Evolutionary conservation across 306 rosid species (phyloP).

Genomic region (Pachyrhizus erosus): DNA sequence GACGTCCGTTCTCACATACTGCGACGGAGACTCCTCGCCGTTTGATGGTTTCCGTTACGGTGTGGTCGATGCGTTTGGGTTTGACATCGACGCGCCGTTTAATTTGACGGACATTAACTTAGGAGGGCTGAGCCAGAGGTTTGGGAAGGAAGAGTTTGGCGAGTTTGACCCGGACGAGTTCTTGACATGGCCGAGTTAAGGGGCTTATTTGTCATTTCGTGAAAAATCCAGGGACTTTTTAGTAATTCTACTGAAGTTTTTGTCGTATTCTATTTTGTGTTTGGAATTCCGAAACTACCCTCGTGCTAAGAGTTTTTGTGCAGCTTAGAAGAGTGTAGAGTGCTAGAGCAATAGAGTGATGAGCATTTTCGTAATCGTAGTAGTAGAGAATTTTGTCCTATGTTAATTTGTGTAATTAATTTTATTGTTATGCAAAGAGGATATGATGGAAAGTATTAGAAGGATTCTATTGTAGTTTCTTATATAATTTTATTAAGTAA

Average conservation of each 20-base stretch:
- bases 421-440: neutral
- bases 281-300: constrained; percentile 44
- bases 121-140: constrained; percentile 44
- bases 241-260: constrained; percentile 19
- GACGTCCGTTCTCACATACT: constrained; percentile 63
- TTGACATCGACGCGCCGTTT: constrained; percentile 58
- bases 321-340: constrained; percentile 45
- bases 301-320: constrained; percentile 9
- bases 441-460: neutral
- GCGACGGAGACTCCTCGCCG: constrained; percentile 30
- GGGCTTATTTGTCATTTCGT: constrained; percentile 18
- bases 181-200: constrained; percentile 49
- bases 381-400: constrained; percentile 33
- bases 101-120: constrained; percentile 49
- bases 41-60: constrained; percentile 49
- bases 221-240: neutral
- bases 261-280: neutral
- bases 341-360: neutral
- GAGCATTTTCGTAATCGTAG: neutral
- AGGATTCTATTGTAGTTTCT: neutral
- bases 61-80: constrained; percentile 52
- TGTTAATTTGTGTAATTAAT: constrained; percentile 40
- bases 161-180: constrained; percentile 75
- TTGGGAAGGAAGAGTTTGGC: constrained; percentile 65
- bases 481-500: neutral